Conservation (phyloP, 2,329 filamentous ascomycete genomes). For the Aspergillus neotritici region DNA sequence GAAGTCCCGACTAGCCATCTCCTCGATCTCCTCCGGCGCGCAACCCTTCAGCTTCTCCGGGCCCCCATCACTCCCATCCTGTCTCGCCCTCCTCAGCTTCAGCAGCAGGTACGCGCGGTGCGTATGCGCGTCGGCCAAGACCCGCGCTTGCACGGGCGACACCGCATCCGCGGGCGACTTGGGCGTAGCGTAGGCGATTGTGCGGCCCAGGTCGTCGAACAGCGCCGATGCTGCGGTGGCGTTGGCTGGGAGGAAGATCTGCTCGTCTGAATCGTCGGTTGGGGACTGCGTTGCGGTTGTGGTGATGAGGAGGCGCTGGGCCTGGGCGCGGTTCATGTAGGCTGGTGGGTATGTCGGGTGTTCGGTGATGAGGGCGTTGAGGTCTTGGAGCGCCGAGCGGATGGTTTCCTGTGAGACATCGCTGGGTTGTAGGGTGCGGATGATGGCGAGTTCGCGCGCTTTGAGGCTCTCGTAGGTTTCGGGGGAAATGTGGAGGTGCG, state of each 20-base stretch:
- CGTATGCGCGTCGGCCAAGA: slow-evolving; percentile 51
- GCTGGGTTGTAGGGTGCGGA: slow-evolving; percentile 30
- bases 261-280: slow-evolving; percentile 6
- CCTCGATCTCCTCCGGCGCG: slow-evolving; percentile 44
- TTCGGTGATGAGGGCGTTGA: slow-evolving; percentile 40
- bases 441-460: slow-evolving; percentile 35
- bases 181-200: slow-evolving; percentile 45
- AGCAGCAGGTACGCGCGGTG: slow-evolving; percentile 47
- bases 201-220: slow-evolving; percentile 35
- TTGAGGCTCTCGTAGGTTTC: slow-evolving; percentile 36
- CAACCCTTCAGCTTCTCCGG: slow-evolving; percentile 31
- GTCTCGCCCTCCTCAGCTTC: slow-evolving; percentile 30
- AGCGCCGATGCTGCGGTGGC: slow-evolving; percentile 19
- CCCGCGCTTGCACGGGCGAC: slow-evolving; percentile 44
- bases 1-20: slow-evolving; percentile 53
- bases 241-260: slow-evolving; percentile 22
- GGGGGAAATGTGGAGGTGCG: slow-evolving; percentile 30
- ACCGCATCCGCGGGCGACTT: slow-evolving; percentile 35
- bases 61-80: slow-evolving; percentile 7
- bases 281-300: slow-evolving; percentile 1
- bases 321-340: slow-evolving; percentile 53
- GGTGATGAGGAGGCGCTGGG: slow-evolving; percentile 35
- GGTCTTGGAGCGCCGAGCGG: slow-evolving; percentile 29
- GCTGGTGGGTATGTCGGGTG: slow-evolving; percentile 50
- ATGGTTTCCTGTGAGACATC: slow-evolving; percentile 21